These are phyloP conservation scores for Guyanaporus albipodus DNA, from an alignment of 768 basidiomycete species.

Conservation along the genomic window DNA sequence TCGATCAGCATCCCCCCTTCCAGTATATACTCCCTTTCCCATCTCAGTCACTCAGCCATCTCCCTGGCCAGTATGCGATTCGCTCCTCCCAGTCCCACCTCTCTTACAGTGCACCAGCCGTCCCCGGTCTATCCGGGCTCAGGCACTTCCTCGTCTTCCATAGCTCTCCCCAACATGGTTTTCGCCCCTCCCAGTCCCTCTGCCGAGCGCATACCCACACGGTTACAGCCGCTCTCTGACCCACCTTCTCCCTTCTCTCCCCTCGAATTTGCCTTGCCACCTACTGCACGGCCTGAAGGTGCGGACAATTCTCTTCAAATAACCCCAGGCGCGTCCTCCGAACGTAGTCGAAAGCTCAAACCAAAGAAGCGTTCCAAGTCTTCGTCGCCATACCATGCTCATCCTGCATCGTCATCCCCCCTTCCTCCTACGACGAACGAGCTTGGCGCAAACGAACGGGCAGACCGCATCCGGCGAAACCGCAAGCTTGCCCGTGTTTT, in stretches of 20 bases:
- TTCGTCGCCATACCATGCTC: slow-evolving; percentile 24
- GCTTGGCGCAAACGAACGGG: slow-evolving; percentile 60
- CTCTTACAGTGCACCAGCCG: background rate
- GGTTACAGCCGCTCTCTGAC: slow-evolving; percentile 17
- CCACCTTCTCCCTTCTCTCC: slow-evolving; percentile 30
- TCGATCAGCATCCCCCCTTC: slow-evolving; percentile 19
- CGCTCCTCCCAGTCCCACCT: slow-evolving; percentile 29
- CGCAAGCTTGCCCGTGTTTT: slow-evolving; percentile 82
- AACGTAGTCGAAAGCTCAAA: slow-evolving; percentile 25
- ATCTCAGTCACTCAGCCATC: slow-evolving; percentile 15
- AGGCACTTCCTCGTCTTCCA: slow-evolving; percentile 12
- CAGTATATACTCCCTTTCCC: slow-evolving; percentile 16
- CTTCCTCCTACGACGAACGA: slow-evolving; percentile 66
- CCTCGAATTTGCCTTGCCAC: slow-evolving; percentile 28
- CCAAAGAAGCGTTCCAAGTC: slow-evolving; percentile 28
- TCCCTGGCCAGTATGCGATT: slow-evolving; percentile 33
- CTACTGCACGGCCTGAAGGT: slow-evolving; percentile 2
- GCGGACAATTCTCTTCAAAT: slow-evolving; percentile 40
- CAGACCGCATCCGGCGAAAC: slow-evolving; percentile 66
- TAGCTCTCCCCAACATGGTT: slow-evolving; percentile 26
- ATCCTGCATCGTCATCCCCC: slow-evolving; percentile 9
- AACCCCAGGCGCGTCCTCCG: slow-evolving; percentile 44
- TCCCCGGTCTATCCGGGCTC: slow-evolving; percentile 11
- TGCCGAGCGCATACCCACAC: slow-evolving; percentile 5
- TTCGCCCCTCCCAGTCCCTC: slow-evolving; percentile 30